Evolutionary conservation across 2,329 filamentous ascomycete species (phyloP).

Genomic region (Alternaria atra): DNA sequence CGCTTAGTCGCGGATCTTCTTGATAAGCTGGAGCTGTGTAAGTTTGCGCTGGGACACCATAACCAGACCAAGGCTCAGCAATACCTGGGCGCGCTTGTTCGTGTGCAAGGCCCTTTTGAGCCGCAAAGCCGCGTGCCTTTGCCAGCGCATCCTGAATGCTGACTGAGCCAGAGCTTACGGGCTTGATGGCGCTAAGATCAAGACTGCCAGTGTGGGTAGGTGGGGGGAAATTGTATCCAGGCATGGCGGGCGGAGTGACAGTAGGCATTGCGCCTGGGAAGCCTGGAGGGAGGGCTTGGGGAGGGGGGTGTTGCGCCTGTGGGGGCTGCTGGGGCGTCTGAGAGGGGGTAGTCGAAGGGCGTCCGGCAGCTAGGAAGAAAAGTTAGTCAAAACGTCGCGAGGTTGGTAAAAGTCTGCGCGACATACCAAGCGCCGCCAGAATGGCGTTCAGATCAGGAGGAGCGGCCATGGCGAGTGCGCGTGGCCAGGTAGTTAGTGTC

Average conservation of each 20-base stretch:
- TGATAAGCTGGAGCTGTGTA: slow-evolving; percentile 50
- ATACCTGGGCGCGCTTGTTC: slow-evolving; percentile 54
- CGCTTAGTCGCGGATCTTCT: slow-evolving; percentile 60
- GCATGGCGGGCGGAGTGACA: slow-evolving; percentile 53
- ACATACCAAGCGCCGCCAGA: slow-evolving; percentile 51
- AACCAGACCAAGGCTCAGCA: slow-evolving; percentile 56
- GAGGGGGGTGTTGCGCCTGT: slow-evolving; percentile 53
- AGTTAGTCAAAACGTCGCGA: slow-evolving; percentile 16
- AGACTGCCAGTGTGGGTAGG: slow-evolving; percentile 78
- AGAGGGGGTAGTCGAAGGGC: slow-evolving; percentile 57
- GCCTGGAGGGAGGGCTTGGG: slow-evolving; percentile 54
- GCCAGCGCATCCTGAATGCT: slow-evolving; percentile 86
- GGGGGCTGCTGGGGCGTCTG: slow-evolving; percentile 56
- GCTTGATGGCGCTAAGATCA: slow-evolving; percentile 81
- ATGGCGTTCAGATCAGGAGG: slow-evolving; percentile 52
- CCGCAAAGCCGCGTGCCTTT: slow-evolving; percentile 82
- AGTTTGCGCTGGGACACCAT: slow-evolving; percentile 40
- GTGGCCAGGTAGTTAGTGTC: slow-evolving; percentile 6
- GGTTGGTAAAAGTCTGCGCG: neutral
- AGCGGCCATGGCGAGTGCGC: slow-evolving; percentile 42
- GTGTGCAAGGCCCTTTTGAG: slow-evolving; percentile 75
- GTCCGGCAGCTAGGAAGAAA: slow-evolving; percentile 53
- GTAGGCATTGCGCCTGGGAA: slow-evolving; percentile 55
- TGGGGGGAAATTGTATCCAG: slow-evolving; percentile 66
- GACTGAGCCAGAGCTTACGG: slow-evolving; percentile 80